A percentile compares a stretch with the other conserved stretches of the same genome.
Evolutionary conservation across 2,329 filamentous ascomycete genomes (phyloP).

Genomic region (Penicillium sp.): DNA sequence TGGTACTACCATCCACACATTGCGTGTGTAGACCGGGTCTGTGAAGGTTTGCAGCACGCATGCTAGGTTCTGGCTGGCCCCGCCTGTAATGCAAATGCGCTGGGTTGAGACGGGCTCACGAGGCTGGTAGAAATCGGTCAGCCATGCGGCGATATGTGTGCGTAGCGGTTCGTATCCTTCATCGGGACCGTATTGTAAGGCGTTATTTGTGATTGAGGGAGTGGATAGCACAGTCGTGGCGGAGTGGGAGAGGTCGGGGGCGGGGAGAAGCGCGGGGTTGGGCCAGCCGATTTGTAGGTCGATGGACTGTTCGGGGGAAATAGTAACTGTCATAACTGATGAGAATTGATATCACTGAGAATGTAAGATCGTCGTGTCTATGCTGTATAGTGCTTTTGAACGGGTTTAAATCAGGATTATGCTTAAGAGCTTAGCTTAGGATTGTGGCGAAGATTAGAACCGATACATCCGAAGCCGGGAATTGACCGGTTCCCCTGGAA

Average conservation of each 20-base stretch:
- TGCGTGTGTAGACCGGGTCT: conserved; percentile 71
- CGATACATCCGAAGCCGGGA: conserved; percentile 13
- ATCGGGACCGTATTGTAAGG: conserved; percentile 78
- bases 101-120: conserved; percentile 48
- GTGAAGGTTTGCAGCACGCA: conserved; percentile 76
- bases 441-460: conserved; percentile 1
- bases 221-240: conserved; percentile 61
- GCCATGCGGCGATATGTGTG: conserved; percentile 67
- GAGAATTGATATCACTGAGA: neutral
- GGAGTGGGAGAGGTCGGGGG: conserved; percentile 60
- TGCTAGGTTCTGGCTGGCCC: conserved; percentile 79
- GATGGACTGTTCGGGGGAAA: conserved; percentile 28
- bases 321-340: conserved; percentile 8
- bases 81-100: conserved; percentile 77
- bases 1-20: conserved; percentile 78
- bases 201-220: conserved; percentile 58
- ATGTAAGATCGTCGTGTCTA: neutral
- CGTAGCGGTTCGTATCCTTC: conserved; percentile 70
- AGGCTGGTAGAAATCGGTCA: conserved; percentile 61
- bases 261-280: conserved; percentile 63
- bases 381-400: neutral
- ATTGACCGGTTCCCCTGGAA: neutral
- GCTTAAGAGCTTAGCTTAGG: neutral
- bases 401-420: neutral
- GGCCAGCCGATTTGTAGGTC: conserved; percentile 50